Evolutionary conservation across 768 basidiomycete species (phyloP), one percentile per base, ranked within the genome.

Genomic region (Amyloporia xantha): DNA sequence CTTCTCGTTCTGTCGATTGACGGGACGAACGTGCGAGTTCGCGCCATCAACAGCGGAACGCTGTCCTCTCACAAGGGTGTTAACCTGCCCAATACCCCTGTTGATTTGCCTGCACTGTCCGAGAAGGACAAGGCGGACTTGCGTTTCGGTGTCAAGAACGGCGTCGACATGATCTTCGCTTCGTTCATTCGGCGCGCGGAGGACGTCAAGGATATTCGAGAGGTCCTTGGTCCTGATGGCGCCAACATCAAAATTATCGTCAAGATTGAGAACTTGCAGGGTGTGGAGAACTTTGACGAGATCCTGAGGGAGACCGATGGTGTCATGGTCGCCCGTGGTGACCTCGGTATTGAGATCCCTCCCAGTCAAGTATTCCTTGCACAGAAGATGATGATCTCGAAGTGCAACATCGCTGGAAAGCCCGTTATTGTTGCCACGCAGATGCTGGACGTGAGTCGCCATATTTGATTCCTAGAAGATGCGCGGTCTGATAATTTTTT

Each of bases 351-450:
- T 62, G 96, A 99, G 71, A 99, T 99, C 59, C 96, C 96, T n/a
- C 92, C 96, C 38, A 89, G 86, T 61, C 96, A 98, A 64, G 96
- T 99, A 39, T 99, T 99, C 79, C 75, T 98, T 61, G 96, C 96
- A 6, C 96, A 99, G 68, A 99, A 99, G 76, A 98, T 98, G 95
- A 99, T 99, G 94, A 99, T 98, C 60, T 82, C 95, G 51, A 98
- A 98, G 74, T 96, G 93, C 74, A 97, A 96, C 76, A 88, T 95
- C 62, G 84, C 80, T 47, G 96, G 96, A 59, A 99, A 99, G 75
- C 94, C 96, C 36, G 89, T 91, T 62, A 98, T 99, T 65, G 94
- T 96, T 53, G 96, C 96, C 9, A 99, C 96, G 12, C 95, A 99
- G 69, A 99, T 99, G 95, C 84, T 99, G 58, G 95, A 98, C 78